Base-by-base conservation (phyloP, 2,329 filamentous ascomycete genomes). In the Aureobasidium lini region DNA sequence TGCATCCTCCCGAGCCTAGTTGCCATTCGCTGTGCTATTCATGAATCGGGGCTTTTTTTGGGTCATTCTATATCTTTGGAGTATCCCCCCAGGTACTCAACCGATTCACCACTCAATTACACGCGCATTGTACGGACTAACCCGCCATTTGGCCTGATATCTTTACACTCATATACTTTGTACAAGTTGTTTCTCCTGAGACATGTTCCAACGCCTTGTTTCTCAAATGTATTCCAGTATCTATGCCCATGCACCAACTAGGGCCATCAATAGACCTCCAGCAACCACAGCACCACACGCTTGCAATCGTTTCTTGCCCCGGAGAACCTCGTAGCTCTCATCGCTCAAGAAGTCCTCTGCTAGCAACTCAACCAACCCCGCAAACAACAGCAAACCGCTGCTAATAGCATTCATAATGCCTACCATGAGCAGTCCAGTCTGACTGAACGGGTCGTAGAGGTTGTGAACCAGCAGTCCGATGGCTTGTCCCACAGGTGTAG, bases 181-280 rank as follows among this genome's bases (percentile, higher is more conserved):
- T 31, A 31, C 23, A 23, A 4, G 8, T 52, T 52, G 16, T 11
- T n/a, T 31, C 2, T 31, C 28, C 28, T 52, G 49, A 52, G 36
- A 42, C 50, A 43, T 42, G 37, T 32, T 32, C 23, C 32, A 44
- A 54, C 28, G 42, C 52, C 18, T 18, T 46, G 40, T 42, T 15
- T 32, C 28, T 54, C 36, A n/a, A 6, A 42, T 54, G 37, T 29
- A 31, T 40, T 49, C n/a, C 10, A 40, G 29, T 13, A 11, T 10
- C 63, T 70, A 79, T 62, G 85, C 85, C 79, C 84, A 88, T 52
- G 84, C 85, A 7, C 85, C 85, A 1, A 88, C 84, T 60, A 87
- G 72, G 18, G 84, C 83, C 85, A 88, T 88, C 44, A 87, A 69
- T 62, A 80, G 70, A 15, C 81, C 80, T 0, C 85, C 85, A 32